Evolutionary conservation across 2,329 filamentous ascomycete genomes (phyloP), one percentile per base, ranked within the genome.

Genomic region (Neurospora sp.): DNA sequence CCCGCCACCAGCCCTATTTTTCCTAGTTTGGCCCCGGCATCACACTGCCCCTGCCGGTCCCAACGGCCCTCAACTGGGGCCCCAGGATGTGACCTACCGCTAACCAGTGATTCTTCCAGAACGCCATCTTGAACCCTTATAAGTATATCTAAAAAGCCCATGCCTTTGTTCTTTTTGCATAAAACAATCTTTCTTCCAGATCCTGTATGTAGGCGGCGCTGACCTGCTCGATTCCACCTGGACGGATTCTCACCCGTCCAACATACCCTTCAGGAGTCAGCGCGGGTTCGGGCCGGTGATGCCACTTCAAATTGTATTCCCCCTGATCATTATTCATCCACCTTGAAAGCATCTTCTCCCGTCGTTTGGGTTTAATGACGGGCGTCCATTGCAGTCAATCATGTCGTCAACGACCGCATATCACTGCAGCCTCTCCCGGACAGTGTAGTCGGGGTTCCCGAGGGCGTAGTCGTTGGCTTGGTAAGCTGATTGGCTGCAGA

Each of bases 41-140:
- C 69, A 70, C 66, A 69, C 71, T 69, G 69, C 66, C 69, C 52
- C 28, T 57, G 2, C 23, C 37, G 28, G 36, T 52, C 40, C 19
- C n/a, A 37, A 28, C 65, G 52, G 43, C 10, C 17, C 23, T 41
- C 23, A 43, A 57, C 36, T 65, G 33, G 11, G 23, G 23, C 67
- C 43, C 67, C 28, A 67, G 8, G 28, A 8, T 40, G 6, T 28
- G 37, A 40, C 57, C 68, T 69, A 2, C 1, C 67, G 37, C 72
- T 71, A 69, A 74, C 75, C 73, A 73, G 73, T 68, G 66, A 66
- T 68, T 38, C 8, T 46, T 17, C 28, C 76, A 97, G 93, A 97
- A 97, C 75, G 94, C 93, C 66, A 98, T 98, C 81, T 96, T 98
- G 93, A 98, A 97, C 82, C 95, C 95, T 0, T 98, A 98, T 85